Percentiles rank a stretch among this genome's conserved stretches.
Evolutionary conservation across 192 early-diverging fungal genomes (phyloP).

Genomic region (Coemansia sp.): DNA sequence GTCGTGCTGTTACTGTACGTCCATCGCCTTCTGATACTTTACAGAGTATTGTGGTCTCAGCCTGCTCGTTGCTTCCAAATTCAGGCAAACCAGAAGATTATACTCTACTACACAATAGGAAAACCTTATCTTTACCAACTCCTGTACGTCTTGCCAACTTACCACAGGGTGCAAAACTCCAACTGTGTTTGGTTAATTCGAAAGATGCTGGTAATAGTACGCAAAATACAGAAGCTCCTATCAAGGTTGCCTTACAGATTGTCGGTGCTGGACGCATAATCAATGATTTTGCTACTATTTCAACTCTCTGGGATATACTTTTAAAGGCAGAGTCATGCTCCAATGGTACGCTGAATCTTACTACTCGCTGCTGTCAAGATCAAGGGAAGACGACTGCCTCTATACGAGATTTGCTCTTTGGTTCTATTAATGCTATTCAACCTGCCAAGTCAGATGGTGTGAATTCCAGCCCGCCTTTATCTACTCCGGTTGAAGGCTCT

Average conservation of each 20-base stretch:
- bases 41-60: conserved; percentile 61
- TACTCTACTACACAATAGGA: conserved; percentile 65
- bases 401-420: conserved; percentile 8
- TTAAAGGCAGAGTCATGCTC: conserved; percentile 16
- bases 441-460: background rate
- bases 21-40: conserved; percentile 76
- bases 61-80: conserved; percentile 60
- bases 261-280: conserved; percentile 67
- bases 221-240: conserved; percentile 15
- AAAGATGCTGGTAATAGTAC: background rate
- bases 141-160: conserved; percentile 80
- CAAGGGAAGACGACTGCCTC: conserved; percentile 3
- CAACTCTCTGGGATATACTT: conserved; percentile 67
- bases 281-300: conserved; percentile 57
- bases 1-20: conserved; percentile 55
- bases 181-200: conserved; percentile 34
- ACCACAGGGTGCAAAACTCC: conserved; percentile 74
- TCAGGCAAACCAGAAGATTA: conserved; percentile 56
- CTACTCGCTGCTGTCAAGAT: conserved; percentile 1
- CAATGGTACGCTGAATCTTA: conserved; percentile 28
- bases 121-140: conserved; percentile 67
- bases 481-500: background rate
- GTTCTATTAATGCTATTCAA: conserved; percentile 1
- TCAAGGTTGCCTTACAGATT: conserved; percentile 74
- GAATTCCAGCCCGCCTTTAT: background rate